phyloP scores from a whole-genome alignment of 768 basidiomycete genomes.

The Agaricus bisporus region DNA sequence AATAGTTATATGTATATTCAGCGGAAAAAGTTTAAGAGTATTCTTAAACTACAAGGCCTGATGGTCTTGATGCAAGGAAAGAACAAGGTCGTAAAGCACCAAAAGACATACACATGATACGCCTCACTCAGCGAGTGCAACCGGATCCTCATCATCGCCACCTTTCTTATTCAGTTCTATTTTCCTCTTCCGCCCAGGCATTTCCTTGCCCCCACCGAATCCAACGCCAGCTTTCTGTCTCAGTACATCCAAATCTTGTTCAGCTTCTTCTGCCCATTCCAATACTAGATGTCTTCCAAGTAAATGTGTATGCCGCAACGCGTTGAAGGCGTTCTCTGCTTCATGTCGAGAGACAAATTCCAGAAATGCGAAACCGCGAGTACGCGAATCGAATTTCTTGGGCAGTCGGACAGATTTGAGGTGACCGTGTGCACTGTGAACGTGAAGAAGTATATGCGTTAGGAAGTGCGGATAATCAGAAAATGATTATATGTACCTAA shows the following conservation, averaged over 20 bases:
- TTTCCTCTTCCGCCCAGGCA: slow-evolving; percentile 77
- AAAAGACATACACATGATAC: not conserved
- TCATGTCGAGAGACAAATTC: slow-evolving; percentile 89
- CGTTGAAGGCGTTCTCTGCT: slow-evolving; percentile 82
- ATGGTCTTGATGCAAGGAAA: too few species aligned
- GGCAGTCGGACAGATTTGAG: slow-evolving; percentile 94
- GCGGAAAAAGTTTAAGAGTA: too few species aligned
- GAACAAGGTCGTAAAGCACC: not conserved
- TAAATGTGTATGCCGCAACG: slow-evolving; percentile 90
- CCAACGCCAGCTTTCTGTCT: slow-evolving; percentile 79
- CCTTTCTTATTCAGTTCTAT: slow-evolving; percentile 43
- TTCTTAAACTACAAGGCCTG: too few species aligned
- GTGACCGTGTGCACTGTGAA: slow-evolving; percentile 75
- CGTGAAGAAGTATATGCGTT: not conserved
- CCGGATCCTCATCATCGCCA: slow-evolving; percentile 26
- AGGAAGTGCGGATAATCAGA: not conserved
- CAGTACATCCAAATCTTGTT: slow-evolving; percentile 69
- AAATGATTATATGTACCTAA: slow-evolving; percentile 53
- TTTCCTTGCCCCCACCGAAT: slow-evolving; percentile 57
- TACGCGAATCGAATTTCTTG: slow-evolving; percentile 81
- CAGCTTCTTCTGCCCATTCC: slow-evolving; percentile 87
- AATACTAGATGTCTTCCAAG: slow-evolving; percentile 92
- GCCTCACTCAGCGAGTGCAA: slow-evolving; percentile 24
- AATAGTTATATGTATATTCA: too few species aligned
- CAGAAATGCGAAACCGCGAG: slow-evolving; percentile 94